Evolutionary conservation across 2,329 filamentous ascomycete genomes (phyloP).

Genomic region (Neophaeococcomyces aloes): DNA sequence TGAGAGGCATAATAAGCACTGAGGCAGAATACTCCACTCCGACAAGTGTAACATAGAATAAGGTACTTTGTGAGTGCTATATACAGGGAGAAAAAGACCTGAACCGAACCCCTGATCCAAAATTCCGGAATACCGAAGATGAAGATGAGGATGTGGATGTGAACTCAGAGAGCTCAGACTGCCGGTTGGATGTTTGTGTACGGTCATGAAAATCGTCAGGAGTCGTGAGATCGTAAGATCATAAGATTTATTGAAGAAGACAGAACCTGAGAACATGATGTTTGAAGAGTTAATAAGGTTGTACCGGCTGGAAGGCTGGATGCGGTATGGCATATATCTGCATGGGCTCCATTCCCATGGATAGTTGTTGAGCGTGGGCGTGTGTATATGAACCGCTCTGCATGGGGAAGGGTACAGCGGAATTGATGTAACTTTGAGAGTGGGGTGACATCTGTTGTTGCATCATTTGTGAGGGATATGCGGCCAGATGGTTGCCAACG

Average conservation of each 20-base stretch:
- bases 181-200: neutral
- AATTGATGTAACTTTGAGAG: neutral
- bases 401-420: conserved; percentile 5
- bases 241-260: neutral
- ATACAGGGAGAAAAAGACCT: too few relatives aligned
- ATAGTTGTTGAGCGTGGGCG: neutral
- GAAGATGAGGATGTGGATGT: neutral
- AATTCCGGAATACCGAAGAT: too few relatives aligned
- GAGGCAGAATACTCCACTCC: too few relatives aligned
- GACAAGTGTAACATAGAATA: too few relatives aligned
- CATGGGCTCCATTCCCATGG: conserved; percentile 1
- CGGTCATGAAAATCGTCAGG: neutral
- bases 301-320: neutral
- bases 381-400: conserved; percentile 7
- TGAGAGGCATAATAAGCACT: too few relatives aligned
- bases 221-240: conserved; percentile 1
- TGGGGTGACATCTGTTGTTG: conserved; percentile 1
- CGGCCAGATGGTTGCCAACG: too few relatives aligned
- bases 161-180: neutral
- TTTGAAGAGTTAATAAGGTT: neutral
- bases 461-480: neutral
- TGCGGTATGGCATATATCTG: conserved; percentile 4
- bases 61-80: too few relatives aligned
- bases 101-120: too few relatives aligned
- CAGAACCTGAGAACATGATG: too few relatives aligned